A percentile compares a stretch with the other conserved stretches of the same genome.
Conservation (phyloP, 1,139 yeast species). For the Zygosaccharomyces pseudobailii region DNA sequence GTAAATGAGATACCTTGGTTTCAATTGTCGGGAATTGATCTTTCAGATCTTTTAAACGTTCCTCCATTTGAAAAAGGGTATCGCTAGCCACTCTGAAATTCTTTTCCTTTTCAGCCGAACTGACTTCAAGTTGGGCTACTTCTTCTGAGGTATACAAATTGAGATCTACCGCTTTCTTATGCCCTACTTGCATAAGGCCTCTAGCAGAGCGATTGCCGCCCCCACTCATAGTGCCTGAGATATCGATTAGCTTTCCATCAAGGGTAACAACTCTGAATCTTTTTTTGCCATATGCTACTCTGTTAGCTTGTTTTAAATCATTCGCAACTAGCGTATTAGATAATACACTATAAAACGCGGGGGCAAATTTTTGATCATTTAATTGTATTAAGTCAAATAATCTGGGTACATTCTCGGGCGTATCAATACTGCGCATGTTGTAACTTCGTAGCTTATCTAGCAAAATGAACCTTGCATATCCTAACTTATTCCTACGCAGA, state of each 20-base stretch:
- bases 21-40: slow-evolving; percentile 72
- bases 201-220: slow-evolving; percentile 72
- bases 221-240: slow-evolving; percentile 97
- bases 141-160: slow-evolving; percentile 48
- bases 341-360: slow-evolving; percentile 86
- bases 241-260: slow-evolving; percentile 88
- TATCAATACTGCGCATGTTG: slow-evolving; percentile 53
- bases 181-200: slow-evolving; percentile 38
- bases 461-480: slow-evolving; percentile 84
- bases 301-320: slow-evolving; percentile 73
- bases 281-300: slow-evolving; percentile 80
- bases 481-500: slow-evolving; percentile 75
- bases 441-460: slow-evolving; percentile 68
- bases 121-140: slow-evolving; percentile 50
- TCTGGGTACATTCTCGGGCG: slow-evolving; percentile 77
- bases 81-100: slow-evolving; percentile 49
- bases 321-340: slow-evolving; percentile 84
- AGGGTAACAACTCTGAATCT: slow-evolving; percentile 87
- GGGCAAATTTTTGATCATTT: slow-evolving; percentile 60
- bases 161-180: slow-evolving; percentile 21
- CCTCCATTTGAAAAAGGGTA: slow-evolving; percentile 56
- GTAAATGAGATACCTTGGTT: slow-evolving; percentile 51
- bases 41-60: slow-evolving; percentile 51
- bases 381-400: slow-evolving; percentile 79
- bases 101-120: slow-evolving; percentile 52